Percentiles rank a stretch among this genome's conserved stretches.
Conservation (phyloP, 164 flowering plant genomes). For the Nelumbo lutea region DNA sequence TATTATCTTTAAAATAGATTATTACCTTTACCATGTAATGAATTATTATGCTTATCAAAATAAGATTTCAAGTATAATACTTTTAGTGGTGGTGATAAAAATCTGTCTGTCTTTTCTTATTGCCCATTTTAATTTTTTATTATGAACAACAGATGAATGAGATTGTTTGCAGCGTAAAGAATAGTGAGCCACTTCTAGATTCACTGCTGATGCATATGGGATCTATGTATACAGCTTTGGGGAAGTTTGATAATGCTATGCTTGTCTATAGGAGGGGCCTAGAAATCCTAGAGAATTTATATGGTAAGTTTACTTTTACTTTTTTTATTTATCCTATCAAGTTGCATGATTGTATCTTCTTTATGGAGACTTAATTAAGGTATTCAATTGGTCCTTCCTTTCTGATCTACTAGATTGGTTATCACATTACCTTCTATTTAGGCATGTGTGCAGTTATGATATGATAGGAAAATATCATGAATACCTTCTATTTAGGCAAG, state of each 20-base stretch:
- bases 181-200: constrained; percentile 61
- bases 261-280: constrained; percentile 45
- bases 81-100: background rate
- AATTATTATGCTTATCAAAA: background rate
- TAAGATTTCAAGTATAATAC: background rate
- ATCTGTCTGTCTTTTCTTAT: background rate
- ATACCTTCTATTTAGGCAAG: background rate
- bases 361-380: background rate
- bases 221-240: constrained; percentile 65
- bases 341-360: background rate
- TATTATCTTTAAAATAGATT: no score
- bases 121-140: constrained; percentile 2
- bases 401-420: background rate
- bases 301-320: constrained; percentile 47
- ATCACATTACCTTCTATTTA: background rate
- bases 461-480: background rate
- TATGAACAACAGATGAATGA: constrained; percentile 42
- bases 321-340: background rate
- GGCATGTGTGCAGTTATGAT: background rate
- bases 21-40: background rate
- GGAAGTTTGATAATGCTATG: constrained; percentile 57
- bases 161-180: constrained; percentile 40
- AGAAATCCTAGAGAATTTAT: constrained; percentile 43
- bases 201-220: constrained; percentile 83
- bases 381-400: background rate